Evolutionary conservation across 2,329 filamentous ascomycete species (phyloP).

Genomic region (Aspergillus sclerotialis): DNA sequence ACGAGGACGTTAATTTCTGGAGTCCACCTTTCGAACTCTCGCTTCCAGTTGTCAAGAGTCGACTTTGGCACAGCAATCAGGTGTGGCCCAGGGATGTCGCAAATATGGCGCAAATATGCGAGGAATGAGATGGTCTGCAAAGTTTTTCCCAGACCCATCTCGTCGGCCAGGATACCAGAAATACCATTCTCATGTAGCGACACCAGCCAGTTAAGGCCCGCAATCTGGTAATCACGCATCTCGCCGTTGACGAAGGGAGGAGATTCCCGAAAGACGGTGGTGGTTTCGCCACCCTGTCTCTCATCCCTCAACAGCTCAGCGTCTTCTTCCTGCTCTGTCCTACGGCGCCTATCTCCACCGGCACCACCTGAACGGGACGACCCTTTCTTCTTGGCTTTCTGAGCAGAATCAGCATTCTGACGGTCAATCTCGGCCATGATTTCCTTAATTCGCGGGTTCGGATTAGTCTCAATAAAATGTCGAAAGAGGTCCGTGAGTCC

Average conservation of each 20-base stretch:
- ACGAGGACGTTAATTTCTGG: slow-evolving; percentile 92
- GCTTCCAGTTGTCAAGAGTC: slow-evolving; percentile 96
- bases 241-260: slow-evolving; percentile 78
- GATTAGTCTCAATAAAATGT: slow-evolving; percentile 97
- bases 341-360: slow-evolving; percentile 66
- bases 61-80: slow-evolving; percentile 91
- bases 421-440: slow-evolving; percentile 93
- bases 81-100: slow-evolving; percentile 84
- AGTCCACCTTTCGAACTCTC: slow-evolving; percentile 90
- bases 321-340: slow-evolving; percentile 96
- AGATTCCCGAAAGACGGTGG: slow-evolving; percentile 89
- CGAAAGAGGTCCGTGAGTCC: slow-evolving; percentile 95
- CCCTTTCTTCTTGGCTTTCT: slow-evolving; percentile 67
- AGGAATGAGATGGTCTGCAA: slow-evolving; percentile 95
- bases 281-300: slow-evolving; percentile 75
- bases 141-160: slow-evolving; percentile 98
- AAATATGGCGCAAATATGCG: slow-evolving; percentile 86
- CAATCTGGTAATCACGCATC: slow-evolving; percentile 96
- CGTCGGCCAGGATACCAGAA: slow-evolving; percentile 92
- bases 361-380: slow-evolving; percentile 78
- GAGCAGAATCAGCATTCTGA: slow-evolving; percentile 69
- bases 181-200: slow-evolving; percentile 98
- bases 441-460: slow-evolving; percentile 87
- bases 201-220: slow-evolving; percentile 94
- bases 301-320: slow-evolving; percentile 82